Base-by-base conservation (phyloP, 805 yeast genomes). In the Metschnikowia shivogae region DNA sequence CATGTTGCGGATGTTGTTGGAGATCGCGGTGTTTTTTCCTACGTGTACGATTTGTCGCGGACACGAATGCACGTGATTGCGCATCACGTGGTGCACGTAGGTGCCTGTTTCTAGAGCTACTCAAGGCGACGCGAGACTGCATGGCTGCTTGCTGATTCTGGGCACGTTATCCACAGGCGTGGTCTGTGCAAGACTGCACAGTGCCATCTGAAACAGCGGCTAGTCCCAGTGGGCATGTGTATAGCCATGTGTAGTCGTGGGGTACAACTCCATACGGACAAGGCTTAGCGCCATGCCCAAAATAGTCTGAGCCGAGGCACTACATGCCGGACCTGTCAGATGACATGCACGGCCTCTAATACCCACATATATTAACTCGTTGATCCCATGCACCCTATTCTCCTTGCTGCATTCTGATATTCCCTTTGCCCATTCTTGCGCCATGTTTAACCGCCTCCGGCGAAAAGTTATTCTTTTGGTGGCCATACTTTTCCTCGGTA, bases 1-100 rank as follows among this genome's bases (percentile, higher is more conserved):
- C 97, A 89, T 89, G 48, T 34, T 41, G 47, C 27, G 43, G 46
- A 34, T 35, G 45, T 47, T 12, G 45, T 37, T 35, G 36, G 38
- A 34, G 36, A 12, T 39, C 44, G 43, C 39, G 36, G 45, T 49
- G 53, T 46, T 47, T 49, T 52, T 51, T 46, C 35, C 47, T 46
- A 52, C 55, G 55, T 52, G 55, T 49, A 51, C 39, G 49, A 39
- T 39, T 39, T 47, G 43, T 39, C 27, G 47, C 41, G 48, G 46
- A 45, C 54, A 45, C 52, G 39, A 42, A 40, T 43, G 42, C 52
- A 49, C 48, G 49, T 49, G 52, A 24, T 24, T 20, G 13, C n/a
- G 20, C 22, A 36, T 24, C 39, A 13, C 39, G 11, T 26, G 39
- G n/a, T 27, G 2, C 3, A 9, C 29, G 11, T 10, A 27, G 11